Evolutionary conservation across 306 rosid species (phyloP).

Genomic region (Mimosa pudica): DNA sequence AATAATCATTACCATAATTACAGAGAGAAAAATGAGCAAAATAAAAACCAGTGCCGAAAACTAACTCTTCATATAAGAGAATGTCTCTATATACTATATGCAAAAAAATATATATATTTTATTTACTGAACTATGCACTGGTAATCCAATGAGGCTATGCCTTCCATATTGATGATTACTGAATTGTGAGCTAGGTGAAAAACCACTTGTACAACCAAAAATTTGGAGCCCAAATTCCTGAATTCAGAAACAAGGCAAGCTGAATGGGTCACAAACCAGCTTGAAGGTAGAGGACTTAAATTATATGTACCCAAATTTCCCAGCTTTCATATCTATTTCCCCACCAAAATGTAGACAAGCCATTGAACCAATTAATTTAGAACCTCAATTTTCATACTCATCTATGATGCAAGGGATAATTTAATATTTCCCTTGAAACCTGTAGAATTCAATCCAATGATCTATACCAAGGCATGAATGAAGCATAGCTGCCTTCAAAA

Average conservation of each 20-base stretch:
- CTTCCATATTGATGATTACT: neutral
- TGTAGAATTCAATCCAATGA: conserved; percentile 42
- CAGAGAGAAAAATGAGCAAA: conserved; percentile 6
- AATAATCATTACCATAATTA: conserved; percentile 20
- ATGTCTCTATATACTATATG: neutral
- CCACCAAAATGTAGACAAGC: neutral
- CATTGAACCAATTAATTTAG: conserved; percentile 30
- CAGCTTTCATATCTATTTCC: neutral
- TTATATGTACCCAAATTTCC: neutral
- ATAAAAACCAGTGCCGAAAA: conserved; percentile 25
- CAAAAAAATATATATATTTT: neutral
- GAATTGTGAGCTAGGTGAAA: neutral
- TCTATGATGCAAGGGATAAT: conserved; percentile 30
- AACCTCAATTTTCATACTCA: conserved; percentile 33
- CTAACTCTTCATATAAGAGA: neutral
- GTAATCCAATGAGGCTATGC: neutral
- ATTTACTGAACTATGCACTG: conserved; percentile 1
- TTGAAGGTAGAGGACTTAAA: neutral
- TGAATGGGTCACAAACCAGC: neutral
- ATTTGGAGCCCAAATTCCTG: neutral
- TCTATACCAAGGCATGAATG: conserved; percentile 36
- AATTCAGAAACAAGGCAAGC: neutral
- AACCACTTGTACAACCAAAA: neutral
- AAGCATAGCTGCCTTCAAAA: conserved; percentile 47
- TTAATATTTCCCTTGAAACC: conserved; percentile 40